phyloP scores from a whole-genome alignment of 1,139 yeast species.

The Taphrina wiesneri region DNA sequence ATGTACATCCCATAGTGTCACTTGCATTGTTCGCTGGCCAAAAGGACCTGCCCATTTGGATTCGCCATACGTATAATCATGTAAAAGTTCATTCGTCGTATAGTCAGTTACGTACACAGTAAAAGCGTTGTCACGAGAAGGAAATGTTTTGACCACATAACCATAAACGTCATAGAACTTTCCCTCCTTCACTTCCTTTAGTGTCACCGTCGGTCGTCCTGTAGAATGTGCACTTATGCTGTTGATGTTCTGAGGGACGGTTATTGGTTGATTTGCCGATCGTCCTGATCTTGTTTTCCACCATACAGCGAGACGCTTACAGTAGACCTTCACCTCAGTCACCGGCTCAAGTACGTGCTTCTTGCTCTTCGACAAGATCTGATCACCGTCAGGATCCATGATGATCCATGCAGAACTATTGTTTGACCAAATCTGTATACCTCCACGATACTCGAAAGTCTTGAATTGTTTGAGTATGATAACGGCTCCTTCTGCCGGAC shows the following conservation, averaged over 20 bases:
- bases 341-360: neutral
- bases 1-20: conserved; percentile 34
- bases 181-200: conserved; percentile 22
- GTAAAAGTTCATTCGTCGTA: conserved; percentile 21
- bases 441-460: conserved; percentile 14
- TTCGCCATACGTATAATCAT: conserved; percentile 30
- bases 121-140: conserved; percentile 29
- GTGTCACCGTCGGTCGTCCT: conserved; percentile 4
- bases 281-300: conserved; percentile 31
- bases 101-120: conserved; percentile 35
- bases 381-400: conserved; percentile 23
- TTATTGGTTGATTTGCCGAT: neutral
- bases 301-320: conserved; percentile 28
- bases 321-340: conserved; percentile 8
- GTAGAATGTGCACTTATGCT: neutral
- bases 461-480: conserved; percentile 28
- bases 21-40: conserved; percentile 26
- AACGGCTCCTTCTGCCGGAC: conserved; percentile 16
- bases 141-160: conserved; percentile 33
- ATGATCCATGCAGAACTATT: conserved; percentile 27
- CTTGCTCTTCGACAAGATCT: conserved; percentile 15
- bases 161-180: conserved; percentile 32
- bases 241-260: conserved; percentile 2
- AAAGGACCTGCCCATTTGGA: conserved; percentile 34
- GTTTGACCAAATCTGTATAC: conserved; percentile 26